phyloP scores from a whole-genome alignment of 2,329 filamentous ascomycete species.

The Phialocephala subalpina region DNA sequence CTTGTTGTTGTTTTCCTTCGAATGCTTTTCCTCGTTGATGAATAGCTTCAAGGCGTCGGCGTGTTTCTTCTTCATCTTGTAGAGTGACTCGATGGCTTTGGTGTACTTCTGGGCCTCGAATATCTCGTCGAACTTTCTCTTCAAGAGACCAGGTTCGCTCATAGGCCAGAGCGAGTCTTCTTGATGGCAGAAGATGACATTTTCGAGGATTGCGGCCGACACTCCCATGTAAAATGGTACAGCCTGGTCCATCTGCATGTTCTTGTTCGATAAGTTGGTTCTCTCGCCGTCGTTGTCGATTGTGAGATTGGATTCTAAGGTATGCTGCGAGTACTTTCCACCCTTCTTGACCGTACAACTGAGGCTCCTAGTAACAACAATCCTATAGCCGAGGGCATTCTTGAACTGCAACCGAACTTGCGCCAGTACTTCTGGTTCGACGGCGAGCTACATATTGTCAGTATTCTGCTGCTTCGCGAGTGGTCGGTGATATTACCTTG shows the following conservation, averaged over 20 bases:
- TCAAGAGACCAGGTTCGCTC: slow-evolving; percentile 84
- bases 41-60: slow-evolving; percentile 76
- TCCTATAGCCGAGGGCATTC: slow-evolving; percentile 77
- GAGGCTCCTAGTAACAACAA: slow-evolving; percentile 84
- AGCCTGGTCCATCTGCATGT: slow-evolving; percentile 82
- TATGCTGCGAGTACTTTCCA: slow-evolving; percentile 76
- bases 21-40: slow-evolving; percentile 78
- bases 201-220: slow-evolving; percentile 87
- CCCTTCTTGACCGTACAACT: slow-evolving; percentile 86
- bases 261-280: slow-evolving; percentile 77
- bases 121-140: slow-evolving; percentile 96
- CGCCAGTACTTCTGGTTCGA: slow-evolving; percentile 88
- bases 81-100: slow-evolving; percentile 96
- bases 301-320: slow-evolving; percentile 80
- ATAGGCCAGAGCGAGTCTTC: slow-evolving; percentile 98
- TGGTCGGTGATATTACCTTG: slow-evolving; percentile 61
- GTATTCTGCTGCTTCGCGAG: slow-evolving; percentile 8
- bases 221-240: slow-evolving; percentile 90
- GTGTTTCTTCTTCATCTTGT: slow-evolving; percentile 83
- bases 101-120: slow-evolving; percentile 98
- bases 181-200: slow-evolving; percentile 98
- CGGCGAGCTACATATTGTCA: slow-evolving; percentile 63
- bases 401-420: slow-evolving; percentile 92
- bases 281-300: slow-evolving; percentile 83
- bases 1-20: slow-evolving; percentile 85